A percentile compares a stretch with the other conserved stretches of the same genome.
Conservation (phyloP, 2,329 filamentous ascomycete genomes). For the Ceratocystiopsis minuta region DNA sequence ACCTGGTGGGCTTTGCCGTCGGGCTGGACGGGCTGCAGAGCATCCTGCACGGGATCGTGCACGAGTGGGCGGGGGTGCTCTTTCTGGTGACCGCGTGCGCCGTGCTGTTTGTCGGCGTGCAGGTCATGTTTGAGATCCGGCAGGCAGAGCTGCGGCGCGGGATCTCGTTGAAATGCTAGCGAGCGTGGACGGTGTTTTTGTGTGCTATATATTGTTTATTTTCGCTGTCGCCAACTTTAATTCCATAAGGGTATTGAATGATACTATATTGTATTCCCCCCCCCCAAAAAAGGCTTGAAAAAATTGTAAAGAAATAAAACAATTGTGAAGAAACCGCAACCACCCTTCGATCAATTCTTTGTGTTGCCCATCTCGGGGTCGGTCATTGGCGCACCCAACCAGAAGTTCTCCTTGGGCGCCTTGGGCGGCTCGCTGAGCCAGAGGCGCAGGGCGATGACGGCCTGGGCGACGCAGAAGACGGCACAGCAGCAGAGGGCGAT, state of each 20-base stretch:
- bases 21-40: slow-evolving; percentile 73
- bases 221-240: too few relatives aligned
- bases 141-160: slow-evolving; percentile 71
- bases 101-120: slow-evolving; percentile 68
- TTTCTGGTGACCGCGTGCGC: slow-evolving; percentile 56
- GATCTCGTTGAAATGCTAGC: slow-evolving; percentile 57
- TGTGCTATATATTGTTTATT: too few relatives aligned
- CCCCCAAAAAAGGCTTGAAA: too few relatives aligned
- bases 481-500: slow-evolving; percentile 34
- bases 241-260: too few relatives aligned
- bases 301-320: too few relatives aligned
- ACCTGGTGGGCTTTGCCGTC: slow-evolving; percentile 86
- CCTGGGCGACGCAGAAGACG: slow-evolving; percentile 33
- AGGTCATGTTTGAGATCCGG: slow-evolving; percentile 92
- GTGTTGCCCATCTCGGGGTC: too few relatives aligned
- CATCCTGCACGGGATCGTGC: slow-evolving; percentile 57
- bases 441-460: slow-evolving; percentile 29
- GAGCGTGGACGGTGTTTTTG: too few relatives aligned
- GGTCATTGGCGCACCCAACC: too few relatives aligned
- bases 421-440: slow-evolving; percentile 16
- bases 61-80: slow-evolving; percentile 48
- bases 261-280: too few relatives aligned
- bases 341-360: too few relatives aligned
- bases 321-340: too few relatives aligned
- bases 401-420: too few relatives aligned